Evolutionary conservation across 768 basidiomycete genomes (phyloP), one percentile per base, ranked within the genome.

Genomic region (Amanita polypyramis): DNA sequence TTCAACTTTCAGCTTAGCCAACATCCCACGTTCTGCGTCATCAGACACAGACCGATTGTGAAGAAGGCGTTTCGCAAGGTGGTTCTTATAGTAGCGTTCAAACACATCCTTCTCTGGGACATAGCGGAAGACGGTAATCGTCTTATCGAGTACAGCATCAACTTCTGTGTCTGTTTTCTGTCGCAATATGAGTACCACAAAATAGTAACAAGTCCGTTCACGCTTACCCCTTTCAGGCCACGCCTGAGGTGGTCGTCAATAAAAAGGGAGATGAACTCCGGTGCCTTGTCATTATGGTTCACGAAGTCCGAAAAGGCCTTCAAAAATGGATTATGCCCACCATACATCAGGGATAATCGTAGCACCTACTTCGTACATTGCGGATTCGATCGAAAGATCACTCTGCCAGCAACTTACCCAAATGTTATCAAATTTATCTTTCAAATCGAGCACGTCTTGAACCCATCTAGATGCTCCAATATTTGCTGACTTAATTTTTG

Each of bases 11-110:
- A 99, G 80, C 65, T 96, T 97, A 39, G 91, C 84, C 1, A 99
- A 76, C 93, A 99, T 97, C 50, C 86, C 90, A 39, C 88, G 85
- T 60, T 99, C 96, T 2, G 96, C 94, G 64, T 99, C 96, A 56
- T 99, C 96, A 0, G 93, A 96, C 5, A 94, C 80, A 15, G 92
- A 95, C 14, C 94, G 82, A 8, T 79, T 80, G 23, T 78, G 75
- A 25, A 98, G 74, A 9, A 99, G 74, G 29, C 96, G 89, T 61
- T 93, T 90, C 4, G 95, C 90, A 25, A 99, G 81, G 62, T 98
- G 96, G 12, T 74, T 76, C 66, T 98, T 98, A 71, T 99, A 99
- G 63, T 98, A 98, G 29, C 89, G 78, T 63, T 99, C 96, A 60
- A 99, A 99, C 11, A 92, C 78, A 59, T 99, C 96, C 65, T 98